These are phyloP conservation scores for Melanomma pulvis-pyrius DNA, from an alignment of 495 filamentous ascomycete species.

Conservation along the genomic window DNA sequence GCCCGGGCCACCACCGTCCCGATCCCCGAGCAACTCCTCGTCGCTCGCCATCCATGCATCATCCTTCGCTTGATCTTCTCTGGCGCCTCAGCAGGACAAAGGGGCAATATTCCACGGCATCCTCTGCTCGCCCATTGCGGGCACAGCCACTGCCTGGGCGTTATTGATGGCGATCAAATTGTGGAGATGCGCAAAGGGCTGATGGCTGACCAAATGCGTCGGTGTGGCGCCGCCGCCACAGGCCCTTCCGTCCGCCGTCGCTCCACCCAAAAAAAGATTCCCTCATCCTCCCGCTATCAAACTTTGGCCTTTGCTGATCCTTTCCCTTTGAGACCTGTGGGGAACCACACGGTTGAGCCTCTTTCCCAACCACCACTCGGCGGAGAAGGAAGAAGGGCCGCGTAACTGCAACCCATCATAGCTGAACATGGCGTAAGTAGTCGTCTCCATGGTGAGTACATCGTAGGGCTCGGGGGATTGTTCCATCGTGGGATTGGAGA, in stretches of 20 bases:
- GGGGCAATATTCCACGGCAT: constrained; percentile 19
- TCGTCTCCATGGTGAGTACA: background rate
- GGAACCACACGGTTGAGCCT: background rate
- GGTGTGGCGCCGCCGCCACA: background rate
- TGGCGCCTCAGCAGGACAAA: constrained; percentile 8
- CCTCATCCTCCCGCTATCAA: background rate
- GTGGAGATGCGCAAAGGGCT: constrained; percentile 7
- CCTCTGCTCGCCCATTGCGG: background rate
- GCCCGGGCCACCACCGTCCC: background rate
- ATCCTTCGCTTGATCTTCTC: constrained; percentile 5
- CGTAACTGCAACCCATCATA: background rate
- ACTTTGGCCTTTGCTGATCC: background rate
- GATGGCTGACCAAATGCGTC: background rate
- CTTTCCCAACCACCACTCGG: background rate
- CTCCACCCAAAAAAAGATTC: too few species aligned
- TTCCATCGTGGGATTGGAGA: background rate
- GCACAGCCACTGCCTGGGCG: background rate
- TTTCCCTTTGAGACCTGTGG: background rate
- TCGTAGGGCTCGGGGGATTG: background rate
- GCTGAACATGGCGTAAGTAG: background rate
- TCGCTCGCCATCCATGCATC: background rate
- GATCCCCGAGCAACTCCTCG: constrained; percentile 1
- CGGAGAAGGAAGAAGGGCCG: background rate
- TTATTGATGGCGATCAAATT: constrained; percentile 6
- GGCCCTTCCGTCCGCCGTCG: background rate